Evolutionary conservation across 441 rosid genomes (phyloP).

Genomic region (Populus hybrid): DNA sequence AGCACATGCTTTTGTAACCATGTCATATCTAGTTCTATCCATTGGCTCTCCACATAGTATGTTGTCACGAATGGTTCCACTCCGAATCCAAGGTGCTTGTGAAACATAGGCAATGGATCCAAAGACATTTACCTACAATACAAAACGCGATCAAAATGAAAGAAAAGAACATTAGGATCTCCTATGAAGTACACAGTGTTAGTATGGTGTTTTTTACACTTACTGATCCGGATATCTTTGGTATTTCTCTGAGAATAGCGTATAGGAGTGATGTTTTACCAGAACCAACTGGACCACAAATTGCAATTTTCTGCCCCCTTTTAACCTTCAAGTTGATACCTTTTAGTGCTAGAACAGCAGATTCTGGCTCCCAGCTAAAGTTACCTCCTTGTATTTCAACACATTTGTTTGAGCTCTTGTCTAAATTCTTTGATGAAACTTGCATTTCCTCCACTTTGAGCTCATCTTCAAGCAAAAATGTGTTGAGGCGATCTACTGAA

Average conservation of each 20-base stretch:
- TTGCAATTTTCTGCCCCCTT: neutral
- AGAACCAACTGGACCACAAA: constrained; percentile 3
- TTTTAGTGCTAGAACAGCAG: neutral
- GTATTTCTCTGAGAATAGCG: neutral
- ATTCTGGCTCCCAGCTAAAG: constrained; percentile 3
- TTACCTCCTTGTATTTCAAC: neutral
- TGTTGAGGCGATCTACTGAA: neutral
- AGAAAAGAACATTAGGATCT: neutral
- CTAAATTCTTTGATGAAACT: neutral
- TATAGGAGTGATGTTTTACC: neutral
- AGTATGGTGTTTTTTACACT: neutral
- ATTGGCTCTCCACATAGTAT: neutral
- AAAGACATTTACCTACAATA: neutral
- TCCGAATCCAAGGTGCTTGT: constrained; percentile 76
- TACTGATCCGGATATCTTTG: neutral
- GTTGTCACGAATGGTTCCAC: constrained; percentile 22
- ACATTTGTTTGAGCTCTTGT: neutral
- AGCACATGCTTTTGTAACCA: neutral
- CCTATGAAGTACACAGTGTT: neutral
- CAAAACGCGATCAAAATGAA: neutral
- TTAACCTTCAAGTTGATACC: neutral
- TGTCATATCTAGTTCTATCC: neutral
- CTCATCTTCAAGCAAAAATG: constrained; percentile 1
- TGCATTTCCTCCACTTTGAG: neutral
- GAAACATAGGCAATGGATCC: constrained; percentile 34